Evolutionary conservation across 2,329 filamentous ascomycete species (phyloP).

Genomic region (Fusarium aywerte): DNA sequence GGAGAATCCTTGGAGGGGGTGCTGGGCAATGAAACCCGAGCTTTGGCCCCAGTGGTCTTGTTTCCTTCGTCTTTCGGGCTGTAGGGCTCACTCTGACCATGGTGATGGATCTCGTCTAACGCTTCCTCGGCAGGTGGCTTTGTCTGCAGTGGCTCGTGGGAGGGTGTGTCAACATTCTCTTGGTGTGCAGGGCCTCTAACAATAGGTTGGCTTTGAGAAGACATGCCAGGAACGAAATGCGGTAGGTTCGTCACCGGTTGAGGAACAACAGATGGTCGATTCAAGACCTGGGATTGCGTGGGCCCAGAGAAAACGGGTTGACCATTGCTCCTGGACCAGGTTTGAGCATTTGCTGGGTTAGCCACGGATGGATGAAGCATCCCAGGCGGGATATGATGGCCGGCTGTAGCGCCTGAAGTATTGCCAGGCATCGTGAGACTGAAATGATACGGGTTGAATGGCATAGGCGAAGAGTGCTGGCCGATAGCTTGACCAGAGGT

Average conservation of each 20-base stretch:
- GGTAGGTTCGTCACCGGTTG: conserved; percentile 7
- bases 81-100: not conserved
- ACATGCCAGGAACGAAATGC: not conserved
- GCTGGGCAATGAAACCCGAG: conserved; percentile 41
- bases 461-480: not conserved
- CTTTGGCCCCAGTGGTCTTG: conserved; percentile 12
- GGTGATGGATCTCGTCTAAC: conserved; percentile 18
- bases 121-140: conserved; percentile 48
- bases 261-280: not conserved
- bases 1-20: conserved; percentile 14
- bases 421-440: not conserved
- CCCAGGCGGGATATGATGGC: conserved; percentile 9
- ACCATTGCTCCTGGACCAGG: conserved; percentile 5
- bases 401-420: not conserved
- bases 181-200: not conserved
- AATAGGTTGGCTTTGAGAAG: not conserved
- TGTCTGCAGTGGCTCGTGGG: conserved; percentile 37
- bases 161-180: not conserved
- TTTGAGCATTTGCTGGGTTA: conserved; percentile 4
- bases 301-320: conserved; percentile 22
- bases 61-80: conserved; percentile 21
- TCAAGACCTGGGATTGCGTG: not conserved
- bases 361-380: conserved; percentile 18
- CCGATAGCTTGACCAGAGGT: not conserved
- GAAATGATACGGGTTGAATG: conserved; percentile 17